A percentile compares a stretch with the other conserved stretches of the same genome.
Conservation (phyloP, 306 rosid genomes). For the Lathyrus oleraceus region DNA sequence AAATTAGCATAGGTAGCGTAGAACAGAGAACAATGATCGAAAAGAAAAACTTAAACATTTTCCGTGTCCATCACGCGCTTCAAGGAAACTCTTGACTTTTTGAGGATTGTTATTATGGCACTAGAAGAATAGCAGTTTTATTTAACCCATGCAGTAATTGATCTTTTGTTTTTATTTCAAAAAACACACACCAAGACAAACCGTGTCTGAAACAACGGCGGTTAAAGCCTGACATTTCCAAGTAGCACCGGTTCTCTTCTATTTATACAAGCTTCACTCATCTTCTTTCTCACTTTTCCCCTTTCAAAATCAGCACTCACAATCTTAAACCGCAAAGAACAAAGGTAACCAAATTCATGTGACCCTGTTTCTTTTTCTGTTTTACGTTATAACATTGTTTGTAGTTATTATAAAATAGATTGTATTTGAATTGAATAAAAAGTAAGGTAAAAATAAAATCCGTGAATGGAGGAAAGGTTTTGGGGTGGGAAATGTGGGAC, state of each 20-base stretch:
- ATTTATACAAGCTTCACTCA: conserved; percentile 26
- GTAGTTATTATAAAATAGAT: no score
- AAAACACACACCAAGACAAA: conserved; percentile 11
- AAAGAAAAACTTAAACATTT: not conserved
- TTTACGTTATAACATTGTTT: not conserved
- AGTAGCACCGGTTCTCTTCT: conserved; percentile 20
- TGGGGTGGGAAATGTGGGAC: conserved; percentile 58
- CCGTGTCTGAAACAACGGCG: conserved; percentile 38
- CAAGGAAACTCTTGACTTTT: conserved; percentile 38
- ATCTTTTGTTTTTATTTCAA: conserved; percentile 14
- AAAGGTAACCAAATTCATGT: conserved; percentile 14
- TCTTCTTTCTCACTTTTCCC: conserved; percentile 19
- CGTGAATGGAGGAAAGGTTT: conserved; percentile 44
- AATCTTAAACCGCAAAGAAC: not conserved
- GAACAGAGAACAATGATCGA: not conserved
- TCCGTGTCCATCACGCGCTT: conserved; percentile 41
- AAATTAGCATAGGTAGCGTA: not conserved
- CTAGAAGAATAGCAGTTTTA: not conserved
- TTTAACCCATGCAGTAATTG: conserved; percentile 23
- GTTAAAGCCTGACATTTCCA: conserved; percentile 41
- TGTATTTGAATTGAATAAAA: conserved; percentile 11
- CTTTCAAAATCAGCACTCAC: not conserved
- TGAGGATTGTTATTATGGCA: not conserved
- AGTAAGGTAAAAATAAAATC: conserved; percentile 47
- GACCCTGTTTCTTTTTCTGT: not conserved